Base-by-base conservation (phyloP, 2,329 filamentous ascomycete genomes). In the Cladophialophora chaetospira region DNA sequence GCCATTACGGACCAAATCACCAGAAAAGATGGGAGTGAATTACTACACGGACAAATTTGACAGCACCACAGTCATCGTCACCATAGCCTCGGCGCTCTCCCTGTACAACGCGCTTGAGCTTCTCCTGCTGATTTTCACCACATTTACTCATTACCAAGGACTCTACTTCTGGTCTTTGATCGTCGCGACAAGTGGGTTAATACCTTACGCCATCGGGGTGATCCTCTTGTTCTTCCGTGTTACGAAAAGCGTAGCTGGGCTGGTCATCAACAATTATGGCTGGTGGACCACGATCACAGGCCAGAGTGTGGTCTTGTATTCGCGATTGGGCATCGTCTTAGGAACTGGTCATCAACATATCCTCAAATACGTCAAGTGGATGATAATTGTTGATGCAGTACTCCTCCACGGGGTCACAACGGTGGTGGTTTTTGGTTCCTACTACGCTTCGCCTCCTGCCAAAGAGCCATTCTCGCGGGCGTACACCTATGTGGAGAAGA, bases 41-140 rank as follows among this genome's bases (percentile, higher is more conserved):
- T 47, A 28, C 43, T 54, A 47, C 19, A 54, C 43, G 1, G 51
- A 43, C 42, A 47, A 5, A 10, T 47, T 54, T 17, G 51, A 54
- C 51, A 21, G 38, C 11, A 54, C 51, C 4, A 54, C 51, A 5
- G 42, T 28, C 23, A 54, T 54, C 23, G 52, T 54, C 15, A 40
- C 40, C 19, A 44, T 45, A 17, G 45, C 50, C 38, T 44, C 50
- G 21, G 50, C 50, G 28, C 50, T 53, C 17, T 36, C 40, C 5
- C 75, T 75, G 69, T 80, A 80, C 64, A 80, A 79, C 59, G 73
- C 75, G 40, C 67, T 78, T 38, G 78, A 80, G 54, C 72, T 81
- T 15, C 68, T 76, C 55, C 68, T 79, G 43, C 72, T 79, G 42
- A 70, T 79, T 55, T 77, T 77, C 47, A 71, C 75, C 53, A 79